Evolutionary conservation across 176 grass and related monocot species (phyloP).

Genomic region (sorghum (Sorghum bicolor)): Sorghum_bicolor_NCBIv3 NC_012879.2:55586001-55586500

Average conservation of each 20-base stretch:
- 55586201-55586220: too few relatives aligned
- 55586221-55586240: too few relatives aligned
- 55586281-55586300: too few relatives aligned
- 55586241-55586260: too few relatives aligned
- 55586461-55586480: too few relatives aligned
- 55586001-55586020: background rate
- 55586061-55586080: background rate
- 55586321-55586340: background rate
- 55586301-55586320: too few relatives aligned
- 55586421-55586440: background rate
- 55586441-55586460: too few relatives aligned
- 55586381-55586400: background rate
- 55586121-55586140: slow-evolving; percentile 30
- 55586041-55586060: too few relatives aligned
- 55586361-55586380: background rate
- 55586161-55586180: slow-evolving; percentile 32
- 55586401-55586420: slow-evolving; percentile 16
- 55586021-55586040: too few relatives aligned
- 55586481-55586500: too few relatives aligned
- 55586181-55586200: background rate
- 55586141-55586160: slow-evolving; percentile 6
- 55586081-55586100: background rate
- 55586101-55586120: slow-evolving; percentile 11
- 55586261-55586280: background rate
- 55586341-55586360: too few relatives aligned